phyloP scores from a whole-genome alignment of 495 filamentous ascomycete genomes.

The Pseudomonodictys pantanalensis region DNA sequence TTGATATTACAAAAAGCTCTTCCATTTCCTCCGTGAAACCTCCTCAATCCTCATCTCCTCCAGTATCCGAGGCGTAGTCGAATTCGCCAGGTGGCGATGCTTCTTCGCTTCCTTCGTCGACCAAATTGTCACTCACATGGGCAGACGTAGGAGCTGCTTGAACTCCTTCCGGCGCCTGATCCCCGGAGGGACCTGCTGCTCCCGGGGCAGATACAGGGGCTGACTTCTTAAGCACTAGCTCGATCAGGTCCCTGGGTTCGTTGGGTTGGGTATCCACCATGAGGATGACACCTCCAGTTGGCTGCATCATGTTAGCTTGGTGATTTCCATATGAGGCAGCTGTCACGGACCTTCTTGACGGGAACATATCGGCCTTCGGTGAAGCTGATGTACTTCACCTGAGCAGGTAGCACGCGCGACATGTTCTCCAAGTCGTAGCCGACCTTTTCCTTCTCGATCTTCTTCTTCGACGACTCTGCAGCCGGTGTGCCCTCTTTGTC shows the following conservation, averaged over 20 bases:
- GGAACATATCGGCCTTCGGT: slow-evolving; percentile 81
- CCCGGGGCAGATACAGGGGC: slow-evolving; percentile 47
- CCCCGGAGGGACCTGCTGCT: slow-evolving; percentile 40
- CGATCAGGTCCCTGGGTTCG: slow-evolving; percentile 73
- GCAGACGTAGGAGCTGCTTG: slow-evolving; percentile 5
- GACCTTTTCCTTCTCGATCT: slow-evolving; percentile 91
- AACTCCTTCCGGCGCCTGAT: slow-evolving; percentile 43
- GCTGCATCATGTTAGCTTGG: slow-evolving; percentile 58
- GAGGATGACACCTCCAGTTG: slow-evolving; percentile 89
- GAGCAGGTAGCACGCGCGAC: slow-evolving; percentile 86
- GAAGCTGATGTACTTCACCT: slow-evolving; percentile 94
- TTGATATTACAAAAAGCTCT: slow-evolving; percentile 29
- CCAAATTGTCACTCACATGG: slow-evolving; percentile 68
- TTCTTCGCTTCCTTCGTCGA: slow-evolving; percentile 86
- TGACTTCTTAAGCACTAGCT: slow-evolving; percentile 81
- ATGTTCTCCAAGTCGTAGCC: slow-evolving; percentile 97
- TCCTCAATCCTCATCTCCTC: slow-evolving; percentile 26
- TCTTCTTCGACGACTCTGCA: slow-evolving; percentile 65
- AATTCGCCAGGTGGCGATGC: slow-evolving; percentile 78
- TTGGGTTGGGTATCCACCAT: slow-evolving; percentile 80
- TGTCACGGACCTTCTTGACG: slow-evolving; percentile 78
- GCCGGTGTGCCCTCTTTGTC: slow-evolving; percentile 43
- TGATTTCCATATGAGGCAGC: not conserved
- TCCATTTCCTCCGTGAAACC: not conserved
- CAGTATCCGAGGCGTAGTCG: slow-evolving; percentile 62